Evolutionary conservation across 2,329 filamentous ascomycete species (phyloP), one percentile per base, ranked within the genome.

Genomic region (Trichoderma afroharzianum): DNA sequence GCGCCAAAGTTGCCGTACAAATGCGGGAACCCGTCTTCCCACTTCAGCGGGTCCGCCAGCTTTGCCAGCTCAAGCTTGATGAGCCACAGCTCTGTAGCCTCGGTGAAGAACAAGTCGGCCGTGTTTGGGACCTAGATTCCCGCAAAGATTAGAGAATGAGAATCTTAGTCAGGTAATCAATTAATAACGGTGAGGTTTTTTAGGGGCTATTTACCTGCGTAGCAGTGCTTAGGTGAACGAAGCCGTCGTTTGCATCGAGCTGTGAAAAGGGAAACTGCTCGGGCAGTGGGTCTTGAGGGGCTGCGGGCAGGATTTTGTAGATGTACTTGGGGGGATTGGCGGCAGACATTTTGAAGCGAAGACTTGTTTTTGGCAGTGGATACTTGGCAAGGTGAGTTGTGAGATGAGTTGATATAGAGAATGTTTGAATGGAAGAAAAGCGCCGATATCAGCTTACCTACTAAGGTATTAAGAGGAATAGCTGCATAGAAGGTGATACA

Each of bases 21-120:
- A 76, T 91, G 89, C 67, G 88, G 86, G 74, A 88, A 91, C 68
- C 82, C 83, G 21, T 81, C 82, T 73, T 90, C 88, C 88, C 88
- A 91, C 74, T 84, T 88, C 32, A 86, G 80, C 36, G 78, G 76
- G 6, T 79, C 77, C 61, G 81, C 80, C 61, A 87, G 82, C 43
- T 82, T 82, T 43, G 81, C 79, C 50, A 86, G 84, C 33, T 83
- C 84, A 63, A 90, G 80, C 79, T 89, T 90, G 73, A 88, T 75
- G 68, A 89, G 75, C 83, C 84, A 87, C 2, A 89, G 79, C 36
- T 79, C 77, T 0, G 79, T 74, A 11, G 74, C 73, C 14, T 79
- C 71, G 18, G 75, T 77, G 76, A 87, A 87, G 78, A 85, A 87
- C 28, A 83, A 78, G 71, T 79, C 79, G 8, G 82, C 82, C 1